Conservation (phyloP, 345 rosid species). For the Rhodamnia argentea region DNA sequence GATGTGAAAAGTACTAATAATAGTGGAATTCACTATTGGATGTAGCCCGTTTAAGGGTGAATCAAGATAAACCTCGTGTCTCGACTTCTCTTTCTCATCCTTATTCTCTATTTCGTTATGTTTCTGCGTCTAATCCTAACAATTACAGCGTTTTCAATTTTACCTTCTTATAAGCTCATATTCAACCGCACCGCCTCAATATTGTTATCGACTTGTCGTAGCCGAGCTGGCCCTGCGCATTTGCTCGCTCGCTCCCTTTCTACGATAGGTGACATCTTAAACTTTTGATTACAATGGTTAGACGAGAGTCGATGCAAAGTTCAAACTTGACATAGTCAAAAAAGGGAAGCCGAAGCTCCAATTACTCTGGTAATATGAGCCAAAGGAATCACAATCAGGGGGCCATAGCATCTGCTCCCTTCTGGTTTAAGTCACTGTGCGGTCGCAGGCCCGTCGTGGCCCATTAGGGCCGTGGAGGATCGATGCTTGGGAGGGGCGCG, state of each 20-base stretch:
- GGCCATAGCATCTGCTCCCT: background rate
- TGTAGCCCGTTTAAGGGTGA: no score
- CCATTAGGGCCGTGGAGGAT: background rate
- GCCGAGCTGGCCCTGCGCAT: background rate
- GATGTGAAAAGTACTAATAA: no score
- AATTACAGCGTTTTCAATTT: background rate
- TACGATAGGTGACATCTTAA: background rate
- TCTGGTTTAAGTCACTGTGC: background rate
- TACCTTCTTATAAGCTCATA: background rate
- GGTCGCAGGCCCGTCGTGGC: background rate
- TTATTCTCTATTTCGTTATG: no score
- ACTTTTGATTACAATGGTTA: background rate
- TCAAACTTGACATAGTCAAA: background rate
- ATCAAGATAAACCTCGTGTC: no score
- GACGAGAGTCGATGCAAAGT: background rate
- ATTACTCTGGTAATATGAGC: background rate
- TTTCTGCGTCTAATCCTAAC: background rate
- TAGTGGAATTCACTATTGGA: no score
- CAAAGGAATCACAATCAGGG: background rate
- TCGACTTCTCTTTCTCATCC: no score
- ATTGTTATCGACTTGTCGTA: no score
- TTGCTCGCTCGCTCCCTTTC: background rate
- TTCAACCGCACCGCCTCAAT: background rate
- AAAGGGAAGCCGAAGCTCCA: background rate
- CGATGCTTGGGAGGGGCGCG: background rate